Evolutionary conservation across 2,329 filamentous ascomycete genomes (phyloP).

Genomic region (Neofusicoccum laricinum): DNA sequence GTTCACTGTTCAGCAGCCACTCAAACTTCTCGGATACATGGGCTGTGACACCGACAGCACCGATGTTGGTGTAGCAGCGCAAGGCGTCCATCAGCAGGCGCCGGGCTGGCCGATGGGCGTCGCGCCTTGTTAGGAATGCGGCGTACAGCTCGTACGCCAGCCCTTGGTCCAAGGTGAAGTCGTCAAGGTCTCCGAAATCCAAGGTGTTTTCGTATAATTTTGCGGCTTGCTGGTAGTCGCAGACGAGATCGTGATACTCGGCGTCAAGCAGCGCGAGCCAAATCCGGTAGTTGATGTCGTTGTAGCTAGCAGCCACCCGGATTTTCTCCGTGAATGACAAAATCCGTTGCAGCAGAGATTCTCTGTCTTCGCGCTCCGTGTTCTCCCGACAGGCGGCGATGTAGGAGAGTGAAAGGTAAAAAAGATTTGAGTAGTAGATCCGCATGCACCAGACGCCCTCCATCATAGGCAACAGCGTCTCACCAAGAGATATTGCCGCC

Average conservation of each 20-base stretch:
- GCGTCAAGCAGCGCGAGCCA: conserved; percentile 69
- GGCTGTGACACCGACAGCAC: conserved; percentile 66
- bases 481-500: conserved; percentile 43
- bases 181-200: conserved; percentile 67
- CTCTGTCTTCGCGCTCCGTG: conserved; percentile 36
- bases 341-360: conserved; percentile 53
- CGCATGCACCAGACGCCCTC: conserved; percentile 45
- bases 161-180: conserved; percentile 68
- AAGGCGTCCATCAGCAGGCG: conserved; percentile 67
- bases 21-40: conserved; percentile 67
- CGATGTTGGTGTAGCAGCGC: conserved; percentile 65
- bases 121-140: conserved; percentile 64
- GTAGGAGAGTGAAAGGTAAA: conserved; percentile 43
- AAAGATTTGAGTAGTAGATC: conserved; percentile 40
- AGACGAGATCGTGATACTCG: conserved; percentile 62
- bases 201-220: conserved; percentile 66
- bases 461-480: conserved; percentile 39
- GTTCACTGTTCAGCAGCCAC: conserved; percentile 63
- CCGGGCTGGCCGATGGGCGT: conserved; percentile 65
- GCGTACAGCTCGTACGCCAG: conserved; percentile 72
- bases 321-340: conserved; percentile 58
- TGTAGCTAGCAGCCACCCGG: conserved; percentile 61
- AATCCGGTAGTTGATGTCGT: conserved; percentile 67
- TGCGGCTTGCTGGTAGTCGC: conserved; percentile 55
- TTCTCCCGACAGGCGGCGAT: conserved; percentile 39